These are phyloP conservation scores for Termitomyces bulborhizus DNA, from an alignment of 768 basidiomycete genomes.

Conservation along the genomic window DNA sequence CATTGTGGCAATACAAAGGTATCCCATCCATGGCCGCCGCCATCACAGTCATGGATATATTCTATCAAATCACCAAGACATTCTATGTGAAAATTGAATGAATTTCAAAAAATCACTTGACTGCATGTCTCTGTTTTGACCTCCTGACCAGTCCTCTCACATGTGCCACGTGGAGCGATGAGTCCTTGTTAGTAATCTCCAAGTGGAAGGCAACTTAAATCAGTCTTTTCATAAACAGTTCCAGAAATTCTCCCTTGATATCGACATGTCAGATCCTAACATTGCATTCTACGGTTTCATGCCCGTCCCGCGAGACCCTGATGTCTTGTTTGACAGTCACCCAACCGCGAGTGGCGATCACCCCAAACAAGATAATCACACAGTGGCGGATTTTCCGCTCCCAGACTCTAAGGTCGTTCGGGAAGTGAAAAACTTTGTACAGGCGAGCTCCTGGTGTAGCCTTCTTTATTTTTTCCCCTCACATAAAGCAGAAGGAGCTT, in stretches of 20 bases:
- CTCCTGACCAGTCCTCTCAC: background rate
- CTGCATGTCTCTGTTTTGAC: background rate
- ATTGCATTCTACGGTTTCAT: constrained; percentile 40
- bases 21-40: background rate
- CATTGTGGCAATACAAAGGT: constrained; percentile 15
- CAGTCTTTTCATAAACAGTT: background rate
- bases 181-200: background rate
- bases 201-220: background rate
- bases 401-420: constrained; percentile 34
- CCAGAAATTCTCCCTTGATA: background rate
- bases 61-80: too few species aligned
- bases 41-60: background rate
- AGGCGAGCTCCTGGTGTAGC: constrained; percentile 17
- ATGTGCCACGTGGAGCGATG: background rate
- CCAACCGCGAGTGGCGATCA: constrained; percentile 34
- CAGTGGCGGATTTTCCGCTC: constrained; percentile 32
- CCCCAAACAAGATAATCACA: constrained; percentile 35
- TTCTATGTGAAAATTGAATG: background rate
- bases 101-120: background rate
- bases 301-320: constrained; percentile 42
- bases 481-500: constrained; percentile 30
- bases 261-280: constrained; percentile 18
- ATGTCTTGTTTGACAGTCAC: constrained; percentile 39
- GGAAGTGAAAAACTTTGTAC: constrained; percentile 33
- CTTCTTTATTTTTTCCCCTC: background rate